phyloP scores from a whole-genome alignment of 805 yeast genomes.

The Candida incommunis region DNA sequence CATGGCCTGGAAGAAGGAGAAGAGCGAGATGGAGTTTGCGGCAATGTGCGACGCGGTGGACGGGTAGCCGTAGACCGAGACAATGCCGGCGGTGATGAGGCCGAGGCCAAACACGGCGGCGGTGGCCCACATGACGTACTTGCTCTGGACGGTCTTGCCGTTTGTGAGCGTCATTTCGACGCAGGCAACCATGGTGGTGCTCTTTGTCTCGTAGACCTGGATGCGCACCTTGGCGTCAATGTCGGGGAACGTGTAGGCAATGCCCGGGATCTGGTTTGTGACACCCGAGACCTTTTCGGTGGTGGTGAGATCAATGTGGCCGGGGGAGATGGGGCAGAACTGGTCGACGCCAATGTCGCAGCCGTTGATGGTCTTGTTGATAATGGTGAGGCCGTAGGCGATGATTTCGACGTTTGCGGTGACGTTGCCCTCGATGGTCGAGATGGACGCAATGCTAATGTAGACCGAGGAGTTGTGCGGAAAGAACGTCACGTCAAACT shows the following conservation, averaged over 20 bases:
- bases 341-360: slow-evolving; percentile 44
- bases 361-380: slow-evolving; percentile 40
- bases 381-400: slow-evolving; percentile 65
- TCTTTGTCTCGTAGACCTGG: slow-evolving; percentile 39
- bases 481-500: slow-evolving; percentile 59
- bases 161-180: slow-evolving; percentile 76
- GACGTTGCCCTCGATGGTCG: slow-evolving; percentile 63
- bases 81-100: slow-evolving; percentile 70
- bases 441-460: slow-evolving; percentile 61
- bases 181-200: slow-evolving; percentile 59
- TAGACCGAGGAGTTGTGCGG: slow-evolving; percentile 50
- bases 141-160: slow-evolving; percentile 88
- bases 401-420: slow-evolving; percentile 50
- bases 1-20: slow-evolving; percentile 84
- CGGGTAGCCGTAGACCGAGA: slow-evolving; percentile 78
- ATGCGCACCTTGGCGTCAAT: slow-evolving; percentile 85
- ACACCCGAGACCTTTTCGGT: slow-evolving; percentile 26
- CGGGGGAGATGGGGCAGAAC: slow-evolving; percentile 76
- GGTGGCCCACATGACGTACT: slow-evolving; percentile 89
- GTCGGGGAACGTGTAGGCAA: slow-evolving; percentile 87
- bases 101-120: slow-evolving; percentile 87
- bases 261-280: slow-evolving; percentile 45
- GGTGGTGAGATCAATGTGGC: slow-evolving; percentile 57
- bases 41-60: slow-evolving; percentile 94
- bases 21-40: slow-evolving; percentile 85